Base-by-base conservation (phyloP, 2,329 filamentous ascomycete species). In the Neofusicoccum kwambonambiense region DNA sequence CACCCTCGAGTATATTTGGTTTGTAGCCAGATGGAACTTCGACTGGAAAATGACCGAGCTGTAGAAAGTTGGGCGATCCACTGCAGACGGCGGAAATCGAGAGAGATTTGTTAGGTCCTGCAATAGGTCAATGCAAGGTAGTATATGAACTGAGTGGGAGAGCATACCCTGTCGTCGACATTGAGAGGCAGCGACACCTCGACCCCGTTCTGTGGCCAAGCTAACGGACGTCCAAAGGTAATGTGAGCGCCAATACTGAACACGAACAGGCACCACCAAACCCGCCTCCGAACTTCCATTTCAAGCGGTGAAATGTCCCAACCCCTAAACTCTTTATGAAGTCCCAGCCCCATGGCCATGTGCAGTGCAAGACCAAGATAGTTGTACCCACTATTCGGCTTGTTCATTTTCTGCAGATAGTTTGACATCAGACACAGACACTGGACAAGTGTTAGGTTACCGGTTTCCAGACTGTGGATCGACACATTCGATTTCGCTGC, bases 201-300 rank as follows among this genome's bases (percentile, higher is more conserved):
- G 0, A 82, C 78, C 49, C 76, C 77, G 13, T 79, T 76, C 44
- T 78, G 76, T 3, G 81, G 81, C 62, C 80, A 76, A 19, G 80
- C 75, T 58, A 83, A 75, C 0, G 82, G 82, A 39, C 82, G 77
- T 22, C 80, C 80, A 67, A 83, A 83, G 0, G 82, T 84, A 60
- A 83, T 80, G 27, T 79, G 79, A 13, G 81, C 82, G n/a, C 82
- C 82, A 17, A 78, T 79, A 62, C 81, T 79, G 67, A 84, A 82
- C 11, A 81, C 78, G 65, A 78, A 82, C 2, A 77, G 67, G 3
- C 68, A 70, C 75, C 75, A 77, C 73, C 75, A 77, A 1, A 77
- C 71, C 27, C 76, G 68, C 22, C 75, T 67, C 15, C 76, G 67
- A 19, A 76, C 73, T 58, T 78, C 75, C 69, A 74, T 72, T 9